Conservation (phyloP, 495 filamentous ascomycete genomes). For the Cercophora samala region DNA sequence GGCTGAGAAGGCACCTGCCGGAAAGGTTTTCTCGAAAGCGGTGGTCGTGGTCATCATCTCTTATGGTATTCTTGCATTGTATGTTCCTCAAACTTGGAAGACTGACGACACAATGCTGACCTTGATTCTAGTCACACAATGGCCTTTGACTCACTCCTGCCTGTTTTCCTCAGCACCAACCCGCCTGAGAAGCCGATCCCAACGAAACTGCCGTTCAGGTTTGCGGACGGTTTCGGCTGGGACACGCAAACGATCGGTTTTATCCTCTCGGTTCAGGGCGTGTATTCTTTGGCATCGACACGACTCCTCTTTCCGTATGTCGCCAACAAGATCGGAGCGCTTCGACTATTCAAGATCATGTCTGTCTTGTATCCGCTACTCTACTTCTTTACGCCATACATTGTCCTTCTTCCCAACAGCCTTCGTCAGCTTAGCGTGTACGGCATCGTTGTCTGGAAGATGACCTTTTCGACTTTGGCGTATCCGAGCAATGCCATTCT, state of each 20-base stretch:
- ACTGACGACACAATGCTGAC: constrained; percentile 15
- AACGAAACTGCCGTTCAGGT: constrained; percentile 70
- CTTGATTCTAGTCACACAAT: constrained; percentile 61
- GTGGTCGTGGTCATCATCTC: constrained; percentile 80
- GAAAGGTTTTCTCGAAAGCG: constrained; percentile 65
- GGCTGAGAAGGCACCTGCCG: constrained; percentile 22
- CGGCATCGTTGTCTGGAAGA: constrained; percentile 76
- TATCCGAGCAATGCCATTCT: constrained; percentile 86
- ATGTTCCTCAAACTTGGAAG: constrained; percentile 18
- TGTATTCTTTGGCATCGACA: constrained; percentile 82
- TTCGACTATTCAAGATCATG: constrained; percentile 75
- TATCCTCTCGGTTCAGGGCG: constrained; percentile 84
- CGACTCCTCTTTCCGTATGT: constrained; percentile 77
- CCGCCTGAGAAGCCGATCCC: constrained; percentile 41
- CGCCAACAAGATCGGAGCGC: constrained; percentile 65
- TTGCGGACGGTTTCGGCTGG: constrained; percentile 81
- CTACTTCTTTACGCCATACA: constrained; percentile 84
- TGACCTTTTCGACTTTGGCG: constrained; percentile 77
- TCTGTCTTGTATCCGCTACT: constrained; percentile 81
- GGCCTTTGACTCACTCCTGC: constrained; percentile 89
- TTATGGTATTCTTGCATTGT: constrained; percentile 95
- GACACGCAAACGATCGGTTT: constrained; percentile 78
- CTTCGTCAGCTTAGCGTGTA: constrained; percentile 72
- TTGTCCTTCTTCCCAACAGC: constrained; percentile 71
- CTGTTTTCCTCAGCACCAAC: constrained; percentile 82